Base-by-base conservation (phyloP, 75 land plant genomes). In the Azolla pinnata region DNA sequence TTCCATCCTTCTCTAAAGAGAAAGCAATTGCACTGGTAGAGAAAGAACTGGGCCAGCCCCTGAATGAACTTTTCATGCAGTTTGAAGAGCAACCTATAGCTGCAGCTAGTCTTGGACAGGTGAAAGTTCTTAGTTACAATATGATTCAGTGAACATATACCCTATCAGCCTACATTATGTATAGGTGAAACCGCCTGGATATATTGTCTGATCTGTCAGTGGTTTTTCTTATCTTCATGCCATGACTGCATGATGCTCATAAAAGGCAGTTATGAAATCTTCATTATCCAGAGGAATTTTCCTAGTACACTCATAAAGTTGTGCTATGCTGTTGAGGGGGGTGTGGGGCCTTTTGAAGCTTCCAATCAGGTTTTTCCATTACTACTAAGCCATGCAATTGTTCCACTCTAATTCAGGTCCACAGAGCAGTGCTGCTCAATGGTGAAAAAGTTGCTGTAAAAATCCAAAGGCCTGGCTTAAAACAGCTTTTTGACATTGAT, bases 71-170 rank as follows among this genome's bases (percentile, higher is more conserved):
- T 26, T 93, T 85, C 47, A 74, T 61, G 66, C 73, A 76, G 57
- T 93, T 93, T 74, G 98, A 93, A 54, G 83, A 81, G 38, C 80
- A 62, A 45, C 98, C 98, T 48, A 83, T 93, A 54, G 98, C 98
- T 44, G 98, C 98, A 14, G 98, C 98, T 61, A 93, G 98, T 74
- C 98, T 93, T 81, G 98, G 98, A 70, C 98, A 93, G 87, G 98
- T 89, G 78, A n/a, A n/a, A n/a, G n/a, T n/a, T n/a, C n/a, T n/a
- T n/a, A n/a, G n/a, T n/a, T n/a, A n/a, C n/a, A n/a, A n/a, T n/a
- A n/a, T n/a, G n/a, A n/a, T n/a, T n/a, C n/a, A n/a, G n/a, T n/a
- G n/a, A n/a, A n/a, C n/a, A n/a, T n/a, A n/a, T n/a, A n/a, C n/a
- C n/a, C n/a, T n/a, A n/a, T n/a, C n/a, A n/a, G n/a, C n/a, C n/a